Conservation (phyloP, 257 asterid genomes). For the Solanum boliviense region DNA sequence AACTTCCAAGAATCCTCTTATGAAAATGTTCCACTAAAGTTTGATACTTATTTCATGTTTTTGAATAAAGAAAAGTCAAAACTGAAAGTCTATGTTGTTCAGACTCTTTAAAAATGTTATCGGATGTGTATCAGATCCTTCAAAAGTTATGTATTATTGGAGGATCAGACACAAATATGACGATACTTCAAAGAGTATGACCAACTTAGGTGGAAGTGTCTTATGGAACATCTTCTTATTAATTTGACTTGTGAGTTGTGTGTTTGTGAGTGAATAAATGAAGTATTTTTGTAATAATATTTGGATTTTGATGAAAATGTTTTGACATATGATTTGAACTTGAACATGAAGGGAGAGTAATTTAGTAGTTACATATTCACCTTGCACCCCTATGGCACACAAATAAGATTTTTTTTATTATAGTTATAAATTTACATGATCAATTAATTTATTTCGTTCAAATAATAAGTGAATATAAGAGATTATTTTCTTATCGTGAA, state of each 20-base stretch:
- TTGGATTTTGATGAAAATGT: background rate
- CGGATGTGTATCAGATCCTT: no score
- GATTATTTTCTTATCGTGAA: background rate
- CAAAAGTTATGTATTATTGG: background rate
- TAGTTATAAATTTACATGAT: background rate
- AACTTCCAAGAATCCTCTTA: constrained; percentile 27
- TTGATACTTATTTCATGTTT: background rate
- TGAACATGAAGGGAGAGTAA: background rate
- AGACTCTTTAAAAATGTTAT: background rate
- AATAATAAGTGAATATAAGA: background rate
- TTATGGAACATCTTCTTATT: background rate
- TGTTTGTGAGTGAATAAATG: background rate
- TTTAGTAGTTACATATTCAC: background rate
- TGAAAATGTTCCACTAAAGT: constrained; percentile 34
- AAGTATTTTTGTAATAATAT: background rate
- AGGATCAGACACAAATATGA: no score
- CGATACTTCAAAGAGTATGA: background rate
- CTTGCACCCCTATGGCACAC: background rate
- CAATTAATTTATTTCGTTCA: background rate
- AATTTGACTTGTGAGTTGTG: background rate
- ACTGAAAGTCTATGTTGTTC: background rate
- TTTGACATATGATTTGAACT: background rate
- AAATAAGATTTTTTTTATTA: background rate
- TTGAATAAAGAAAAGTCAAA: background rate
- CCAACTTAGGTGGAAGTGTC: background rate